Conservation (phyloP, 768 basidiomycete species). For the Cystofilobasidium macerans region DNA sequence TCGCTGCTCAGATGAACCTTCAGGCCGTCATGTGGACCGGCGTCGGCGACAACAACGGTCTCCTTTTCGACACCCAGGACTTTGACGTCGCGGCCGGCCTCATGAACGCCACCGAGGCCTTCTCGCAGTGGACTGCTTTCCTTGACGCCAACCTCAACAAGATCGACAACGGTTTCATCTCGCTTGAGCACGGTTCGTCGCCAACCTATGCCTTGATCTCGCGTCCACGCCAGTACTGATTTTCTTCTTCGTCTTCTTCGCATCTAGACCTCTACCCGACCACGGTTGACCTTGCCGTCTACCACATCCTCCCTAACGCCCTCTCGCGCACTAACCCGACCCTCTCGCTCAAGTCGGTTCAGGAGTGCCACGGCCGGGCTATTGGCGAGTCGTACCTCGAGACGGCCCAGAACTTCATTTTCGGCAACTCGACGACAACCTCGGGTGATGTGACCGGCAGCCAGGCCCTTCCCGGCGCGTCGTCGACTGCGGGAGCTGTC, state of each 20-base stretch:
- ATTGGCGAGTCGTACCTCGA: conserved; percentile 65
- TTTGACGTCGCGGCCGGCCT: conserved; percentile 55
- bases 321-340: conserved; percentile 52
- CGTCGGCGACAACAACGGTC: conserved; percentile 46
- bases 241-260: conserved; percentile 62
- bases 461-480: not conserved
- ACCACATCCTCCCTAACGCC: conserved; percentile 65
- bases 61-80: conserved; percentile 48
- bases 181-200: conserved; percentile 49
- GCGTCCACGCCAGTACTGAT: too few species aligned
- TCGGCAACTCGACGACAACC: conserved; percentile 3
- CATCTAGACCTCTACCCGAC: conserved; percentile 46
- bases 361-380: conserved; percentile 52
- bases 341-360: conserved; percentile 62
- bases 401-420: conserved; percentile 54
- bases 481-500: not conserved
- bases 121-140: conserved; percentile 45
- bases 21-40: conserved; percentile 53
- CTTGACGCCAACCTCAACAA: conserved; percentile 70
- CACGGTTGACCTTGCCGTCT: conserved; percentile 23
- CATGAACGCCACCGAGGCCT: conserved; percentile 59
- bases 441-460: conserved; percentile 11
- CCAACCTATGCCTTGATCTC: not conserved
- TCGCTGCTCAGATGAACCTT: conserved; percentile 69
- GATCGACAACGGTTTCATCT: conserved; percentile 46